Evolutionary conservation across 2,329 filamentous ascomycete genomes (phyloP).

Genomic region (Dendrostoma leiphaemia): DNA sequence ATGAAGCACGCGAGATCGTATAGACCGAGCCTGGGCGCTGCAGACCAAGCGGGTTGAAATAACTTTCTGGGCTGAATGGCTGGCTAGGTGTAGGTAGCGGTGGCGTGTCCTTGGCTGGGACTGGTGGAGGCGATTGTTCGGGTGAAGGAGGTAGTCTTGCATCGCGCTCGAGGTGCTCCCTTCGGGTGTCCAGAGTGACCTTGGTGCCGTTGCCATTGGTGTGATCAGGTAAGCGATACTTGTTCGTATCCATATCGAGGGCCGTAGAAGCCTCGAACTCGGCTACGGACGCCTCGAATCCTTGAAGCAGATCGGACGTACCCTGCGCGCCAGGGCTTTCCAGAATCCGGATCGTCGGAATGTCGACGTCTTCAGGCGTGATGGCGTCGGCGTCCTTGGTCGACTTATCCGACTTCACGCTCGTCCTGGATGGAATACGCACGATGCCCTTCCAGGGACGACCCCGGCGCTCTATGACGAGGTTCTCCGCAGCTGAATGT

Average conservation of each 20-base stretch:
- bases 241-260: slow-evolving; percentile 68
- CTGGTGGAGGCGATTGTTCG: slow-evolving; percentile 39
- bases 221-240: slow-evolving; percentile 72
- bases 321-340: slow-evolving; percentile 26
- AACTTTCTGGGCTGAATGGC: slow-evolving; percentile 50
- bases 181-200: slow-evolving; percentile 54
- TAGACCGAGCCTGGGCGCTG: slow-evolving; percentile 84
- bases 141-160: slow-evolving; percentile 39
- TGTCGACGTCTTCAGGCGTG: slow-evolving; percentile 19
- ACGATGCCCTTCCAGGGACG: slow-evolving; percentile 70
- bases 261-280: slow-evolving; percentile 50
- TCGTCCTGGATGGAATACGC: slow-evolving; percentile 42
- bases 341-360: slow-evolving; percentile 25
- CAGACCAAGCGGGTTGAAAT: slow-evolving; percentile 65
- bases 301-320: slow-evolving; percentile 43
- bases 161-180: slow-evolving; percentile 56
- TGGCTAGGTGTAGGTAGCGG: slow-evolving; percentile 30
- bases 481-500: slow-evolving; percentile 49
- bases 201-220: slow-evolving; percentile 67
- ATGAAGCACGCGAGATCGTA: slow-evolving; percentile 86
- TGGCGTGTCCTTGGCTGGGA: slow-evolving; percentile 47
- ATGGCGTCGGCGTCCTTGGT: slow-evolving; percentile 16
- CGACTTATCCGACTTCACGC: slow-evolving; percentile 23
- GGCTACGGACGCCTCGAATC: slow-evolving; percentile 48
- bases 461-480: slow-evolving; percentile 62